Evolutionary conservation across 257 asterid genomes (phyloP).

Genomic region (Plantago ovata): DNA sequence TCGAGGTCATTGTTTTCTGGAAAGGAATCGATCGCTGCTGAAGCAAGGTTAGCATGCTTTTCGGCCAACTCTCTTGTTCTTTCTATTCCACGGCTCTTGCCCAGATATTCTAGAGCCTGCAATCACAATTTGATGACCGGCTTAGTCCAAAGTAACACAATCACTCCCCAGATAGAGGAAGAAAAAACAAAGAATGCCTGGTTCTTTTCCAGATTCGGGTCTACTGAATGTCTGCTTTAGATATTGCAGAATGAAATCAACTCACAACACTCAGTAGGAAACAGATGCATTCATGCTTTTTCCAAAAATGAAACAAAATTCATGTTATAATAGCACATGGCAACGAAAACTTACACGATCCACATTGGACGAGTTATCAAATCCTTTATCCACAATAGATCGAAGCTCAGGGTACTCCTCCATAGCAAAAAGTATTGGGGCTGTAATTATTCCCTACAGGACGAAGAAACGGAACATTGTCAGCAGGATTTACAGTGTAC

Average conservation of each 20-base stretch:
- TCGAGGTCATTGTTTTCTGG: constrained; percentile 66
- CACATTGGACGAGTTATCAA: constrained; percentile 66
- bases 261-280: too few relatives aligned
- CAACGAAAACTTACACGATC: constrained; percentile 51
- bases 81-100: constrained; percentile 71
- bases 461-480: constrained; percentile 5
- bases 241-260: too few relatives aligned
- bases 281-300: too few relatives aligned
- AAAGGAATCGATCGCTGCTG: constrained; percentile 70
- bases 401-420: constrained; percentile 90
- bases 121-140: constrained; percentile 9
- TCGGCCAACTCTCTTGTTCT: constrained; percentile 77
- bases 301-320: too few relatives aligned
- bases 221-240: too few relatives aligned
- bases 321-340: too few relatives aligned
- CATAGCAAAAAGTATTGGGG: constrained; percentile 87
- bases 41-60: constrained; percentile 81
- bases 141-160: background rate
- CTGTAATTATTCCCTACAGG: constrained; percentile 78
- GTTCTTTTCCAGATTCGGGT: background rate
- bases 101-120: constrained; percentile 86
- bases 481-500: background rate
- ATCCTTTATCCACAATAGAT: constrained; percentile 58
- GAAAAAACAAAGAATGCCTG: background rate
- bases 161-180: background rate